Percentiles rank a stretch among this genome's conserved stretches.
These are phyloP conservation scores for Syncephalastrum racemosum DNA, from an alignment of 371 early-diverging fungal genomes.

Conservation along the genomic window DNA sequence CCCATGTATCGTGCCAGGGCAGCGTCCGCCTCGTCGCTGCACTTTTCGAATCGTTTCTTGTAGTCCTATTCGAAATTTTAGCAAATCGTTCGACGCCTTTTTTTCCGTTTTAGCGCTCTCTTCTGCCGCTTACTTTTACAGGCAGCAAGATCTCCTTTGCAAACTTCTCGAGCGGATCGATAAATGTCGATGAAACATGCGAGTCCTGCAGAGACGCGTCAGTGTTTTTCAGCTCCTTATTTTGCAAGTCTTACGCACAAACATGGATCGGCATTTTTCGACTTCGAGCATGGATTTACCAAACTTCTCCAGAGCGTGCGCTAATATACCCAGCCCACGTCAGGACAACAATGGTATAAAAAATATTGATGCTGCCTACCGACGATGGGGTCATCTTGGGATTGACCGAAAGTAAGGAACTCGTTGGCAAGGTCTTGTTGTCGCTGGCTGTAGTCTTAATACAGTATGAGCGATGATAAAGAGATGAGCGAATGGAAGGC, in stretches of 20 bases:
- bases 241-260: constrained; percentile 37
- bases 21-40: constrained; percentile 67
- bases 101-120: background rate
- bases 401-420: constrained; percentile 49
- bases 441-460: constrained; percentile 49
- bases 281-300: constrained; percentile 60
- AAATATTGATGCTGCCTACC: constrained; percentile 28
- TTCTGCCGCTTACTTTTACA: constrained; percentile 53
- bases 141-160: constrained; percentile 55
- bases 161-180: constrained; percentile 63
- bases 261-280: constrained; percentile 61
- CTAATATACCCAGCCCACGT: constrained; percentile 16
- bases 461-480: background rate
- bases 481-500: background rate
- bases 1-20: constrained; percentile 61
- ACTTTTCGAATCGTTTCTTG: constrained; percentile 61
- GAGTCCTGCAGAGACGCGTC: constrained; percentile 42
- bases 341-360: background rate
- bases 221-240: background rate
- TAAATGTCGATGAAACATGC: constrained; percentile 64
- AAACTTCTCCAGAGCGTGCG: constrained; percentile 56
- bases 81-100: background rate
- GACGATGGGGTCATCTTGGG: constrained; percentile 63
- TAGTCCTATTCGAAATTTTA: constrained; percentile 43
- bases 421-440: constrained; percentile 57